Evolutionary conservation across 1,284 basidiomycete genomes (phyloP), one percentile per base, ranked within the genome.

Genomic region (Apiotrichum veenhuisii): DNA sequence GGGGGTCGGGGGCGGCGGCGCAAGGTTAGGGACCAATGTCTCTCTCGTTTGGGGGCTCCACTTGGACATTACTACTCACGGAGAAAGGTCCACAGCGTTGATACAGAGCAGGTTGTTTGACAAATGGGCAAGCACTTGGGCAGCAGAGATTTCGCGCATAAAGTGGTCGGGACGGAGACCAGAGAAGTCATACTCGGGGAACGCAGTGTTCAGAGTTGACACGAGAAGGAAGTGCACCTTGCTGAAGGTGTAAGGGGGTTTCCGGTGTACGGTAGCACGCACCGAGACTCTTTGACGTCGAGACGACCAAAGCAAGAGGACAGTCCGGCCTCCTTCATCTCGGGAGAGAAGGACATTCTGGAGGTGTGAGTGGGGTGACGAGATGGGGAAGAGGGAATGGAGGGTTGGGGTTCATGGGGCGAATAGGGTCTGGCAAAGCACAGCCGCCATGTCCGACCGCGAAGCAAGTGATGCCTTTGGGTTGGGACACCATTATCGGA

Each of bases 141-240:
- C 22, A 83, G 87, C 75, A 14, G 87, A 87, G 52, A 80, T 86
- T 76, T 88, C 84, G 71, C 92, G 88, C 51, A 84, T 87, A 75
- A 98, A 98, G 67, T 96, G 90, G 33, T 87, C 87, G 0, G 93
- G 90, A 36, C 89, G 85, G 53, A 97, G 89, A 69, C 91, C 87
- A 23, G 89, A 91, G 79, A 98, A 98, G 73, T 98, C 94, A 78
- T 98, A 86, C 81, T 98, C 95, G 0, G 94, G 94, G 74, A 96
- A 98, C 3, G 95, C 94, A 67, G 91, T 85, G 79, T 98, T 98
- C 69, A 98, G 87, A 4, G 93, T 94, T 17, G 92, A 89, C 67
- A 98, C 97, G 71, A 98, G 87, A 53, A 96, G 84, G 80, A 76
- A 77, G 64, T 77, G 76, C 1, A 75, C 74, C 55, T 78, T 76